Evolutionary conservation across 2,329 filamentous ascomycete species (phyloP).

Genomic region (Diaporthe vexans): DNA sequence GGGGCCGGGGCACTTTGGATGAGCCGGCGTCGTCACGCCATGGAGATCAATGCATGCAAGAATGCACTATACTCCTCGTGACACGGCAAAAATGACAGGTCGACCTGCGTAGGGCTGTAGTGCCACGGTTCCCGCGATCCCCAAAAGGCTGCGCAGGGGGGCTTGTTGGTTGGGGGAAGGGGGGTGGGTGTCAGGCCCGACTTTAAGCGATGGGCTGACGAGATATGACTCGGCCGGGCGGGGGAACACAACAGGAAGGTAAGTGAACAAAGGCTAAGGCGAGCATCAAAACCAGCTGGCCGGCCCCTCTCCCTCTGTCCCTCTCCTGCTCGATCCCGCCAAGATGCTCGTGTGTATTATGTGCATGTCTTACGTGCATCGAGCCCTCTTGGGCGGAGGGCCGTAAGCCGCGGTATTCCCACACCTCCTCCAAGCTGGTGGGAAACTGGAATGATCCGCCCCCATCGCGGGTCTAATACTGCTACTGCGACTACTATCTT

Average conservation of each 20-base stretch:
- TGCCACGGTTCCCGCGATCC: conserved; percentile 18
- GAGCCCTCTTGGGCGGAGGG: conserved; percentile 4
- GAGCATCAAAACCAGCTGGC: background rate
- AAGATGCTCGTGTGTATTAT: conserved; percentile 15
- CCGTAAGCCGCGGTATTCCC: background rate
- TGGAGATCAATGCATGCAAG: conserved; percentile 16
- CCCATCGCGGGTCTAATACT: background rate
- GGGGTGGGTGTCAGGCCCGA: background rate
- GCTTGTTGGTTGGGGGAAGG: background rate
- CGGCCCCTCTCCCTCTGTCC: background rate
- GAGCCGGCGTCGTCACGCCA: conserved; percentile 18
- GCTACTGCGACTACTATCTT: background rate
- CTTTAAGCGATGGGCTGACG: conserved; percentile 29
- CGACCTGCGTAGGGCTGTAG: conserved; percentile 29
- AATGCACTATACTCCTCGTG: background rate
- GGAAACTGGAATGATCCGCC: background rate
- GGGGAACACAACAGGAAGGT: conserved; percentile 15
- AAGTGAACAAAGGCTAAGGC: background rate
- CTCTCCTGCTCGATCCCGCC: conserved; percentile 17
- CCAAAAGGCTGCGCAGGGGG: background rate
- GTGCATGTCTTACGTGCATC: conserved; percentile 24
- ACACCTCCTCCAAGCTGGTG: background rate
- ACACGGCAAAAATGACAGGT: conserved; percentile 15
- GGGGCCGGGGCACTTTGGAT: background rate
- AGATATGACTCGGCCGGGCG: conserved; percentile 12